phyloP scores from a whole-genome alignment of 768 basidiomycete genomes.

The Kondoa malvinella region DNA sequence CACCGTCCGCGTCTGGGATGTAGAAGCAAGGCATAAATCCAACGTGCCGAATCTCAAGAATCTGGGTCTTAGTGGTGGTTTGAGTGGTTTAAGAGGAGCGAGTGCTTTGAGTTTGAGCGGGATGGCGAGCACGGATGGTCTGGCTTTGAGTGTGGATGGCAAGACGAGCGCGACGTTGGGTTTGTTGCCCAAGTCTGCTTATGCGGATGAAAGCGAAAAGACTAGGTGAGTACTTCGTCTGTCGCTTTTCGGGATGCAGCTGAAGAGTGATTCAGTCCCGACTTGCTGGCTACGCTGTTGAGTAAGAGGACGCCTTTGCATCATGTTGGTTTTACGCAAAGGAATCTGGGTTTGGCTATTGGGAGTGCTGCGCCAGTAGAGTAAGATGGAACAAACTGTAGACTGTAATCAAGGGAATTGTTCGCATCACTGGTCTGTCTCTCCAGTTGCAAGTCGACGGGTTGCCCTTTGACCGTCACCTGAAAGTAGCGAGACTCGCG shows the following conservation, averaged over 20 bases:
- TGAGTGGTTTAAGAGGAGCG: neutral
- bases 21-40: slow-evolving; percentile 38
- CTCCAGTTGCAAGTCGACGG: too few relatives aligned
- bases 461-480: too few relatives aligned
- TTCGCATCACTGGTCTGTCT: too few relatives aligned
- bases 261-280: slow-evolving; percentile 40
- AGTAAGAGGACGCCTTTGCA: slow-evolving; percentile 90
- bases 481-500: too few relatives aligned
- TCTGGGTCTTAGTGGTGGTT: slow-evolving; percentile 28
- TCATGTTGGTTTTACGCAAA: slow-evolving; percentile 81
- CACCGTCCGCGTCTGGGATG: slow-evolving; percentile 98
- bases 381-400: too few relatives aligned
- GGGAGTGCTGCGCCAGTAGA: too few relatives aligned
- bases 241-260: neutral
- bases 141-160: slow-evolving; percentile 9
- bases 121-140: slow-evolving; percentile 7
- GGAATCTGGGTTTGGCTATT: slow-evolving; percentile 79
- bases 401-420: too few relatives aligned
- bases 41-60: neutral
- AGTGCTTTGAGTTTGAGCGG: neutral
- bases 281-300: slow-evolving; percentile 74
- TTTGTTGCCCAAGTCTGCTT: slow-evolving; percentile 7
- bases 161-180: slow-evolving; percentile 5
- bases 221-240: neutral
- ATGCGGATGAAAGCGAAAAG: neutral